Percentiles rank a stretch among this genome's conserved stretches.
These are phyloP conservation scores for Beauveria rudraprayagi DNA, from an alignment of 2,329 filamentous ascomycete genomes.

Conservation along the genomic window DNA sequence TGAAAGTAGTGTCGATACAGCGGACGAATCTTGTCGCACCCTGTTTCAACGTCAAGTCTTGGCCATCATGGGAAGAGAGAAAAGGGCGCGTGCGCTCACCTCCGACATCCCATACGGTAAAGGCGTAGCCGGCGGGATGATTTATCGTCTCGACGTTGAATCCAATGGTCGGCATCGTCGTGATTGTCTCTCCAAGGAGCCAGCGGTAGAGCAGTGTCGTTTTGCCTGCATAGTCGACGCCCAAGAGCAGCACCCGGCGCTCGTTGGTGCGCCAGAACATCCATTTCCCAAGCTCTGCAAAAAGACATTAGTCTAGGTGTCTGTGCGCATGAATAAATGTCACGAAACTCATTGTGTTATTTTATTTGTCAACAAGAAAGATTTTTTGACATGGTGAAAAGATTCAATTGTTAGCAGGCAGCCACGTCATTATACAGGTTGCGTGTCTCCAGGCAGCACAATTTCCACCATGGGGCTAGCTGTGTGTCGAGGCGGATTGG, in stretches of 20 bases:
- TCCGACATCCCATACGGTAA: constrained; percentile 23
- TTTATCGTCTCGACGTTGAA: constrained; percentile 84
- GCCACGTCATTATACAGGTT: too few species aligned
- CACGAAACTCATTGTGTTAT: constrained; percentile 3
- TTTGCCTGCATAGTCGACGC: constrained; percentile 46
- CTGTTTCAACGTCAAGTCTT: constrained; percentile 8
- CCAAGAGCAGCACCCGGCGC: constrained; percentile 1
- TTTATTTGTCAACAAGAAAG: too few species aligned
- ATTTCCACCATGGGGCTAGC: too few species aligned
- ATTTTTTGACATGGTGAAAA: too few species aligned
- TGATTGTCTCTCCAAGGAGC: constrained; percentile 87
- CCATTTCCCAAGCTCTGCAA: not conserved
- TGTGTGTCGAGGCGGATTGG: too few species aligned
- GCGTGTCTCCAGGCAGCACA: not conserved
- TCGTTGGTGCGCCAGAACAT: not conserved
- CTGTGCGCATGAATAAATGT: too few species aligned
- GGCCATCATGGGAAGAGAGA: not conserved
- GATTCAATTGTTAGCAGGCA: too few species aligned
- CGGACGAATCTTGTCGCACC: constrained; percentile 21
- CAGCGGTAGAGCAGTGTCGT: constrained; percentile 71
- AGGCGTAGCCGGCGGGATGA: constrained; percentile 14
- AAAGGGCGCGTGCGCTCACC: constrained; percentile 13
- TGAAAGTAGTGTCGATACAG: constrained; percentile 21
- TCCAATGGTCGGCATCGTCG: constrained; percentile 88
- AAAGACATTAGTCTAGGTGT: not conserved